Evolutionary conservation across 805 yeast genomes (phyloP).

Genomic region (Ogataea zsoltii): DNA sequence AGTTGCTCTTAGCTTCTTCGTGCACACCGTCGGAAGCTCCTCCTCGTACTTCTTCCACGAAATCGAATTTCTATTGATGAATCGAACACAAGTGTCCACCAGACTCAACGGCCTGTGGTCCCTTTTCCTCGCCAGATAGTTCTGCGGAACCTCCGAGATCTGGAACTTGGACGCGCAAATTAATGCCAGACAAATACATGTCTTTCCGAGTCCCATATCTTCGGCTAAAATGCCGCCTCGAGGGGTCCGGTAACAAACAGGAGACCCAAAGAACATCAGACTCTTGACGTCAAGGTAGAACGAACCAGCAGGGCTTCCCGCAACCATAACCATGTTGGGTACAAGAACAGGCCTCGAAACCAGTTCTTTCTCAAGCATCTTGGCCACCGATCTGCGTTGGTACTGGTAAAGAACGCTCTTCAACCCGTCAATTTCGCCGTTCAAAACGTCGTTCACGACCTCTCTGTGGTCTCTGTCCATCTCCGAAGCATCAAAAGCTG

Average conservation of each 20-base stretch:
- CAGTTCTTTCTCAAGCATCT: slow-evolving; percentile 58
- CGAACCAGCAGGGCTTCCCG: background rate
- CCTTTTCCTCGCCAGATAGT: slow-evolving; percentile 11
- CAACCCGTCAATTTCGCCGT: slow-evolving; percentile 45
- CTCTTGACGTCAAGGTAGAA: slow-evolving; percentile 40
- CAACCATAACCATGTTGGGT: slow-evolving; percentile 23
- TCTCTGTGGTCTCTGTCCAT: slow-evolving; percentile 25
- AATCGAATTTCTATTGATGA: slow-evolving; percentile 47
- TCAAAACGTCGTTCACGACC: slow-evolving; percentile 24
- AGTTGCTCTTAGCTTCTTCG: slow-evolving; percentile 32
- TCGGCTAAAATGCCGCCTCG: slow-evolving; percentile 67
- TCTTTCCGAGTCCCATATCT: slow-evolving; percentile 70
- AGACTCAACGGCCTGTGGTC: slow-evolving; percentile 31
- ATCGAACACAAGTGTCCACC: slow-evolving; percentile 42
- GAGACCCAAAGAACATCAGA: slow-evolving; percentile 33
- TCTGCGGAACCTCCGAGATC: slow-evolving; percentile 44
- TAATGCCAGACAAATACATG: slow-evolving; percentile 58
- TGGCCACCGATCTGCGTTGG: slow-evolving; percentile 59
- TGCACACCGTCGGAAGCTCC: slow-evolving; percentile 46
- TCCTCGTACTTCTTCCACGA: slow-evolving; percentile 56
- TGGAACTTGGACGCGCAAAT: slow-evolving; percentile 58
- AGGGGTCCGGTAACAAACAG: slow-evolving; percentile 49
- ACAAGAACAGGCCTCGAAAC: slow-evolving; percentile 23
- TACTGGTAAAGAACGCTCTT: slow-evolving; percentile 53
- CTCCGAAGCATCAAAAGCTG: slow-evolving; percentile 23